Percentiles rank a stretch among this genome's conserved stretches.
Evolutionary conservation across 2,329 filamentous ascomycete genomes (phyloP).

Genomic region (Exophiala bonariae): DNA sequence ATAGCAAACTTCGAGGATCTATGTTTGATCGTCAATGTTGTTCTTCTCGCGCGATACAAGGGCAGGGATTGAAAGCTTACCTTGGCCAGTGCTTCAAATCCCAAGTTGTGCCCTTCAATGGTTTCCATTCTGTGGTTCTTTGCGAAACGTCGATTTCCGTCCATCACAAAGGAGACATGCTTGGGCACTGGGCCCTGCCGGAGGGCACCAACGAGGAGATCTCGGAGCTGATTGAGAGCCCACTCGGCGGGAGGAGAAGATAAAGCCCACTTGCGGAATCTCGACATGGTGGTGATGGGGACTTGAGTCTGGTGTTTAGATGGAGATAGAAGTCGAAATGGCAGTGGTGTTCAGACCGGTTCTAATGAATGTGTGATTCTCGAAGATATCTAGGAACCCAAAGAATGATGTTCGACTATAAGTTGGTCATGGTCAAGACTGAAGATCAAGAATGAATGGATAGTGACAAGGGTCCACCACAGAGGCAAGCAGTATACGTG

Average conservation of each 20-base stretch:
- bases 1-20: constrained; percentile 97
- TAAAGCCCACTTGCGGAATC: constrained; percentile 70
- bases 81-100: constrained; percentile 89
- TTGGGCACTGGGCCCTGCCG: constrained; percentile 88
- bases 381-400: neutral
- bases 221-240: constrained; percentile 74
- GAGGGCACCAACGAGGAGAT: constrained; percentile 83
- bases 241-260: constrained; percentile 91
- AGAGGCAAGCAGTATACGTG: neutral
- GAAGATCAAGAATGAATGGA: neutral
- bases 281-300: constrained; percentile 8
- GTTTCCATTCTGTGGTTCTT: constrained; percentile 90
- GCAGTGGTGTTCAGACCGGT: constrained; percentile 8
- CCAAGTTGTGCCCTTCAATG: constrained; percentile 90
- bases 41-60: constrained; percentile 4
- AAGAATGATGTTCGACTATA: too few species aligned
- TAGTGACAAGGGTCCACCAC: neutral
- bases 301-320: constrained; percentile 14
- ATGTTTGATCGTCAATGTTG: constrained; percentile 8
- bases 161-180: constrained; percentile 99
- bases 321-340: constrained; percentile 8
- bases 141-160: constrained; percentile 93
- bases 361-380: neutral
- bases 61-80: constrained; percentile 49
- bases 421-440: neutral